Conservation (phyloP, 768 basidiomycete genomes). For the Rhodotorula diobovata region DNA sequence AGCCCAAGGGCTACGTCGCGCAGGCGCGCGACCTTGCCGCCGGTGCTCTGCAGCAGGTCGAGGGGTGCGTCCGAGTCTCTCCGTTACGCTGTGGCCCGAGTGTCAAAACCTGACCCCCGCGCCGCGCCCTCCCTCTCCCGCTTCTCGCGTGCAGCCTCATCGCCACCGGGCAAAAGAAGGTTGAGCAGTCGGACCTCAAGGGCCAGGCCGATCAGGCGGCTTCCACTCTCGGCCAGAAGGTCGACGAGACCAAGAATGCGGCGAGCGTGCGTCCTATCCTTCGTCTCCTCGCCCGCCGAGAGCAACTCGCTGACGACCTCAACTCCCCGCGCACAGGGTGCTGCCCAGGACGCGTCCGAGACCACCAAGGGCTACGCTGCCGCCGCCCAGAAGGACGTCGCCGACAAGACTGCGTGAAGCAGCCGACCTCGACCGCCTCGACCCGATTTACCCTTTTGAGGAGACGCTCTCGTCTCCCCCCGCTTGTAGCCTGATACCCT, state of each 20-base stretch:
- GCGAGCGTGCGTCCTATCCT: background rate
- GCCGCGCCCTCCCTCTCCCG: background rate
- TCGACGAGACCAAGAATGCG: background rate
- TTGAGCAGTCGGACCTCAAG: slow-evolving; percentile 31
- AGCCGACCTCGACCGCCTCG: background rate
- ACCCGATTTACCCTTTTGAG: background rate
- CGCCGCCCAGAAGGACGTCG: slow-evolving; percentile 6
- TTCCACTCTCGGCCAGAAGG: slow-evolving; percentile 8
- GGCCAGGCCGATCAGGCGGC: slow-evolving; percentile 8
- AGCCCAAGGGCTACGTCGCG: slow-evolving; percentile 32
- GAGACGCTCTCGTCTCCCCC: too few relatives aligned
- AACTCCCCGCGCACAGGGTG: too few relatives aligned
- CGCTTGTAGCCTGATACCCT: background rate
- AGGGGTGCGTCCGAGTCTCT: slow-evolving; percentile 1
- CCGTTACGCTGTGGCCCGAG: background rate
- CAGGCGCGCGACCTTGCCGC: slow-evolving; percentile 27
- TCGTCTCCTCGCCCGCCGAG: too few relatives aligned
- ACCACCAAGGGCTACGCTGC: slow-evolving; percentile 13
- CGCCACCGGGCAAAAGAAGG: slow-evolving; percentile 31
- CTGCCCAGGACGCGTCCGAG: background rate
- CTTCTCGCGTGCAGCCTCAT: background rate
- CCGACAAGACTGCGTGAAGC: background rate
- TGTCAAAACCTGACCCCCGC: background rate
- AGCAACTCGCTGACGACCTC: too few relatives aligned
- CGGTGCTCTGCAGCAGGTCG: slow-evolving; percentile 6